Evolutionary conservation across 495 filamentous ascomycete species (phyloP), one percentile per base, ranked within the genome.

Genomic region (Haplographium delicatum): DNA sequence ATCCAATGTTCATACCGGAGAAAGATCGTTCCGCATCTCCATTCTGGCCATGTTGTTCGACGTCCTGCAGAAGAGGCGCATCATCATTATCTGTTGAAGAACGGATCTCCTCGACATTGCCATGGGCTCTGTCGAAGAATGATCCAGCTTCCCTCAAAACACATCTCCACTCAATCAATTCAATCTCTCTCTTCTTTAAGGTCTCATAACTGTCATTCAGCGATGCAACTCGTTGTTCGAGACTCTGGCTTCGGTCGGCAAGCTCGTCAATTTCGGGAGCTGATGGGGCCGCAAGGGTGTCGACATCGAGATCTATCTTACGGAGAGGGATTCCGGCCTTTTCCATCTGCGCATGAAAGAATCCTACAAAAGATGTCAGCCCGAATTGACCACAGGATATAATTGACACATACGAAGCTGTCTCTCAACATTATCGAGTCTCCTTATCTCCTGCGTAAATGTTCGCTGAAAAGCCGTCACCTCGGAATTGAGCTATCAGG

Each of bases 141-240:
- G 88, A 86, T 34, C 93, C 93, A 38, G 94, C 87, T 72, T 99
- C 91, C 48, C 86, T 81, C 51, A 99, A 68, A 44, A 99, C 93
- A 89, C 91, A 96, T 63, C 93, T 83, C 91, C 91, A 96, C 68
- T 99, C 94, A 20, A 84, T 93, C 55, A 97, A 76, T 71, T 99
- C 94, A 48, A 96, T 85, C 73, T 96, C 93, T 41, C 91, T 82
- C 71, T 89, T 94, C 81, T 95, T 96, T 66, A 99, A 72, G 13
- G 88, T 96, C 72, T 99, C 93, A 68, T 97, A 96, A 72, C 89
- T 96, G 61, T 95, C 91, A 59, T 96, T 97, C 28, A 97, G 71
- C 10, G 90, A 91, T 35, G 83, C 81, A 47, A 99, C 84, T 38
- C 91, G 80, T 70, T 90, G 88, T 69, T 99, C 93, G 46, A 99